Evolutionary conservation across 1,284 basidiomycete species (phyloP).

Genomic region (Trichosporon inkin): DNA sequence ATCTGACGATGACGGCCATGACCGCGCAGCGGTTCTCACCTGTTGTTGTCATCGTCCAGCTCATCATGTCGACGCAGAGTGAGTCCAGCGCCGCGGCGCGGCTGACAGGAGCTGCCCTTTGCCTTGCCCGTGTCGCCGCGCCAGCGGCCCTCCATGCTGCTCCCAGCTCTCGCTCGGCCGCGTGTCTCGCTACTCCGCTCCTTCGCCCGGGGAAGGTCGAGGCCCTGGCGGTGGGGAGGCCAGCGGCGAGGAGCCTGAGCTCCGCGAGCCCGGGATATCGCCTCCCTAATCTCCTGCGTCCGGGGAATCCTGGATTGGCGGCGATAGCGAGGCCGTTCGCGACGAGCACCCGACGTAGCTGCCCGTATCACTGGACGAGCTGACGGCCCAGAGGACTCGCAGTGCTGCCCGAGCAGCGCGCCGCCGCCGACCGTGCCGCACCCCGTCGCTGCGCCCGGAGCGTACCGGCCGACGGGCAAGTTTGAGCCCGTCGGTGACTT

Average conservation of each 20-base stretch:
- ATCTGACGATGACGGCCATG: background rate
- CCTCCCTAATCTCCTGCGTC: too few species aligned
- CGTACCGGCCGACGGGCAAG: constrained; percentile 30
- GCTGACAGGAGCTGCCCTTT: background rate
- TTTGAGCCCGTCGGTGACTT: constrained; percentile 29
- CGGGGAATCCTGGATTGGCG: too few species aligned
- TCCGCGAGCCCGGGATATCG: too few species aligned
- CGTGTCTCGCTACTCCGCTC: too few species aligned
- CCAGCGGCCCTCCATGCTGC: too few species aligned
- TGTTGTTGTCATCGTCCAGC: background rate
- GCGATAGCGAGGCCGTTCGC: background rate
- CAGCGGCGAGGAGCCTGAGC: too few species aligned
- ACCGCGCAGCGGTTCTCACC: background rate
- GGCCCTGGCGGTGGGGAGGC: too few species aligned
- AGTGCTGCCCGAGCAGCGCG: constrained; percentile 37
- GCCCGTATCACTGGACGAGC: background rate
- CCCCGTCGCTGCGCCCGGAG: constrained; percentile 26
- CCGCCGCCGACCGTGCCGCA: constrained; percentile 36
- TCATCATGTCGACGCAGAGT: background rate
- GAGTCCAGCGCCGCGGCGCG: background rate
- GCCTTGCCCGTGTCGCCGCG: too few species aligned
- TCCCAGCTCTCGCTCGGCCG: too few species aligned
- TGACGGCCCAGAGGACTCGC: background rate
- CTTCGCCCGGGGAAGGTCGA: too few species aligned
- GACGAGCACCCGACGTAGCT: background rate